A percentile compares a stretch with the other conserved stretches of the same genome.
Conservation (phyloP, 1,139 yeast species). For the Protomyces inouyei region DNA sequence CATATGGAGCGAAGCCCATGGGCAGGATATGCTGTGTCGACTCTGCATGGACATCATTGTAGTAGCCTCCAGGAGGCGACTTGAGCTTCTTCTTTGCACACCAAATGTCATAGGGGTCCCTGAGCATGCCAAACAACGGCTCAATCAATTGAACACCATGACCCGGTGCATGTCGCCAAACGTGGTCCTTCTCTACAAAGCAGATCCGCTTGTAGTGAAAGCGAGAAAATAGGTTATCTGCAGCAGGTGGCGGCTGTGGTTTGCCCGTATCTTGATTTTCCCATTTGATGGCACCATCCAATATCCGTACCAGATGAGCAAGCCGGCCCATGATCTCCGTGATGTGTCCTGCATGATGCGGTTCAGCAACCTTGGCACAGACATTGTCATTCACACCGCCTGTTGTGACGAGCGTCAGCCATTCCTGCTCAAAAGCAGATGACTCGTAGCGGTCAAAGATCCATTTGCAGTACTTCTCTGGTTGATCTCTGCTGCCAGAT, state of each 20-base stretch:
- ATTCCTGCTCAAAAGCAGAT: constrained; percentile 3
- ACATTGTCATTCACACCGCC: constrained; percentile 7
- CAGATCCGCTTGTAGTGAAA: constrained; percentile 12
- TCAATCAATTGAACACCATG: constrained; percentile 17
- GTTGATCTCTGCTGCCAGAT: too few relatives aligned
- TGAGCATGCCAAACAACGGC: constrained; percentile 21
- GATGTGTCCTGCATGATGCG: constrained; percentile 4
- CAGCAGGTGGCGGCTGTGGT: not conserved
- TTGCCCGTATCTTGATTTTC: constrained; percentile 5
- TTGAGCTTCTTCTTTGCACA: not conserved
- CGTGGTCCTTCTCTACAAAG: not conserved
- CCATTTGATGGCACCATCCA: constrained; percentile 4
- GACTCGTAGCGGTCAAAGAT: constrained; percentile 15
- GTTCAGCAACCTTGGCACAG: constrained; percentile 10
- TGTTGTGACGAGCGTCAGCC: constrained; percentile 4
- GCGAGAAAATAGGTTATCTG: constrained; percentile 12
- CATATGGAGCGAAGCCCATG: constrained; percentile 15
- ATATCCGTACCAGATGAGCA: not conserved
- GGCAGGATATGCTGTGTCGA: constrained; percentile 13
- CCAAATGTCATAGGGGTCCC: constrained; percentile 16
- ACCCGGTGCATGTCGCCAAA: constrained; percentile 6
- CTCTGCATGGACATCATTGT: constrained; percentile 2
- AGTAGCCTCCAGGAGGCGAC: not conserved
- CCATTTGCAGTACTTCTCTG: constrained; percentile 15
- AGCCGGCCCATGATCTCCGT: constrained; percentile 8